Evolutionary conservation across 1,284 basidiomycete genomes (phyloP).

Genomic region (Pterulicium gracile): DNA sequence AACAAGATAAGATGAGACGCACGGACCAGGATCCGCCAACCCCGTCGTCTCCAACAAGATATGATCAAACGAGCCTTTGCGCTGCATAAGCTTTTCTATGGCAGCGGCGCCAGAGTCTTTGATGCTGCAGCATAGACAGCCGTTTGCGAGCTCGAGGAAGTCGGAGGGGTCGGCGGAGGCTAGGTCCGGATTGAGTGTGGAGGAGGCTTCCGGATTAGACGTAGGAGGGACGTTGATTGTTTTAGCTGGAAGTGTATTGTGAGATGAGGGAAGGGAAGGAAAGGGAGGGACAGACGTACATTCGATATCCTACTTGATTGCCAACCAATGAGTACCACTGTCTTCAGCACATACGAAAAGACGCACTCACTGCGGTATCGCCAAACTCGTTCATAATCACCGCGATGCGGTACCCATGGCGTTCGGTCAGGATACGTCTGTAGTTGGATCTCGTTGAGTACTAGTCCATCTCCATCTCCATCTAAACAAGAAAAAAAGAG

Average conservation of each 20-base stretch:
- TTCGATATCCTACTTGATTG: conserved; percentile 47
- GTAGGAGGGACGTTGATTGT: conserved; percentile 52
- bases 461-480: not conserved
- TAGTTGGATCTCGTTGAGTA: not conserved
- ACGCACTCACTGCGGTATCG: conserved; percentile 58
- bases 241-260: conserved; percentile 36
- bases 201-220: conserved; percentile 50
- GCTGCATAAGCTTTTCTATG: conserved; percentile 80
- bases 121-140: conserved; percentile 90
- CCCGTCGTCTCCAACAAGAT: conserved; percentile 91
- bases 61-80: conserved; percentile 82
- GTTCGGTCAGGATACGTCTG: conserved; percentile 81
- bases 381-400: conserved; percentile 97
- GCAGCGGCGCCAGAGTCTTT: conserved; percentile 86
- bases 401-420: conserved; percentile 89
- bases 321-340: conserved; percentile 6
- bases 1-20: conserved; percentile 6
- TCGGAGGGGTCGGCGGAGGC: no score
- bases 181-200: not conserved
- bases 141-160: conserved; percentile 84
- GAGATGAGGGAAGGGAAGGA: not conserved
- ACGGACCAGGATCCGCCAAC: conserved; percentile 79
- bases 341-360: conserved; percentile 8
- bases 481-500: not conserved
- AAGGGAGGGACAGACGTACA: conserved; percentile 22